These are phyloP conservation scores for Fusarium compactum DNA, from an alignment of 2,329 filamentous ascomycete genomes.

Conservation along the genomic window DNA sequence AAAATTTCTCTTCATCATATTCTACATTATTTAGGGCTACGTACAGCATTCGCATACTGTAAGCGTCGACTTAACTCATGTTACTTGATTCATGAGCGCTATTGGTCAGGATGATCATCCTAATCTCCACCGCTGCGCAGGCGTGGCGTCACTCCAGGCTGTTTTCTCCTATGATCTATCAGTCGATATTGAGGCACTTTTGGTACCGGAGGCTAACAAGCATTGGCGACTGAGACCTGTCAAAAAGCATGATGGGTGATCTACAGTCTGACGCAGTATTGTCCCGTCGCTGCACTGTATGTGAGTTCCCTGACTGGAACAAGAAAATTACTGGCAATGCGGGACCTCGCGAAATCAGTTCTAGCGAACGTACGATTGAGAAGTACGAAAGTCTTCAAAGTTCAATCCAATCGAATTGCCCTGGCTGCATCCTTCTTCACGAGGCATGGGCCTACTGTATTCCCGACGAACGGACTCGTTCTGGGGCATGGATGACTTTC, in stretches of 20 bases:
- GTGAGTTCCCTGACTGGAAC: not conserved
- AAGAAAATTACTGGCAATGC: not conserved
- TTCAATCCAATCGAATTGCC: not conserved
- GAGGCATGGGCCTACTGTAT: not conserved
- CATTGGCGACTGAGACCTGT: not conserved
- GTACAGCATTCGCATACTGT: no score
- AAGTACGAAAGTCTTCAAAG: not conserved
- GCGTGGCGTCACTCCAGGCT: no score
- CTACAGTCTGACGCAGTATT: not conserved
- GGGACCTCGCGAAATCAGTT: not conserved
- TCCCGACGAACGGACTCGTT: not conserved
- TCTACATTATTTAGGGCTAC: no score
- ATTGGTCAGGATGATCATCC: not conserved
- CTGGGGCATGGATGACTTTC: not conserved
- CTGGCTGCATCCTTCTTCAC: not conserved
- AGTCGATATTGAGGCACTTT: not conserved
- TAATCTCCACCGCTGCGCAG: not conserved
- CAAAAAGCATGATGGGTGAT: not conserved
- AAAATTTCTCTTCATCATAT: no score
- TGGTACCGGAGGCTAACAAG: not conserved
- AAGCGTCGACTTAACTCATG: no score
- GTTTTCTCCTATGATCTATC: not conserved
- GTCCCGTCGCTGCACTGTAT: not conserved
- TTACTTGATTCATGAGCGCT: not conserved
- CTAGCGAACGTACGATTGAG: not conserved